phyloP scores from a whole-genome alignment of 768 basidiomycete genomes.

The Epithele typhae region DNA sequence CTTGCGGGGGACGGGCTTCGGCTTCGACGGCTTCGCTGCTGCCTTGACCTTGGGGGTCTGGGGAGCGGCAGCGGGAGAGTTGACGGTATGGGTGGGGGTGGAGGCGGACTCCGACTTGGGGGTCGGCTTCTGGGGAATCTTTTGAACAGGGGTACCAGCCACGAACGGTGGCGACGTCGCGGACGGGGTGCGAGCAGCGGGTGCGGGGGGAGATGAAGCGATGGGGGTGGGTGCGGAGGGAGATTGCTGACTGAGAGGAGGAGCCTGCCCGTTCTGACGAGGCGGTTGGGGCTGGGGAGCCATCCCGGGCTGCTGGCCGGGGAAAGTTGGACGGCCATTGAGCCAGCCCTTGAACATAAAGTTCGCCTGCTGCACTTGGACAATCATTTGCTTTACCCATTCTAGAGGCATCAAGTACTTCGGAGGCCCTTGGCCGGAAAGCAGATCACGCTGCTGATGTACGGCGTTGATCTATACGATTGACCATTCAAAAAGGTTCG shows the following conservation, averaged over 20 bases:
- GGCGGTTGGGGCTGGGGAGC: constrained; percentile 3
- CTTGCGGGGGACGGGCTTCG: too few species aligned
- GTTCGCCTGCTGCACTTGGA: constrained; percentile 38
- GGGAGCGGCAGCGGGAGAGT: constrained; percentile 64
- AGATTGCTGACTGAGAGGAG: constrained; percentile 23
- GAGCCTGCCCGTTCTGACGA: constrained; percentile 4
- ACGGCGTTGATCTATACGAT: constrained; percentile 21
- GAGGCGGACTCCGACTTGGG: constrained; percentile 10
- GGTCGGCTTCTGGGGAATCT: constrained; percentile 15
- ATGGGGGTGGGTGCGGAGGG: constrained; percentile 17
- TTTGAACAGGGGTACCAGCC: constrained; percentile 6
- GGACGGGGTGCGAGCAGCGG: constrained; percentile 1
- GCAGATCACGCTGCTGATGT: constrained; percentile 35
- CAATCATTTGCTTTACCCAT: constrained; percentile 31
- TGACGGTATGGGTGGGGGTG: constrained; percentile 29
- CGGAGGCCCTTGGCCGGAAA: constrained; percentile 18
- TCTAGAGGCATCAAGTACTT: constrained; percentile 32
- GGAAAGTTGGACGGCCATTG: too few species aligned
- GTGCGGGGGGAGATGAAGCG: constrained; percentile 14
- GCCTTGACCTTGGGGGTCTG: constrained; percentile 56
- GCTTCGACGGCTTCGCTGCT: constrained; percentile 26
- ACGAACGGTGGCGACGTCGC: constrained; percentile 6
- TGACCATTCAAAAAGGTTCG: too few species aligned
- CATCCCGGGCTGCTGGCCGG: neutral
- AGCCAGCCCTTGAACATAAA: constrained; percentile 31